Evolutionary conservation across 352 stramenopile genomes (phyloP), one percentile per base, ranked within the genome.

Genomic region (Stephanocyclus meneghinianus): DNA sequence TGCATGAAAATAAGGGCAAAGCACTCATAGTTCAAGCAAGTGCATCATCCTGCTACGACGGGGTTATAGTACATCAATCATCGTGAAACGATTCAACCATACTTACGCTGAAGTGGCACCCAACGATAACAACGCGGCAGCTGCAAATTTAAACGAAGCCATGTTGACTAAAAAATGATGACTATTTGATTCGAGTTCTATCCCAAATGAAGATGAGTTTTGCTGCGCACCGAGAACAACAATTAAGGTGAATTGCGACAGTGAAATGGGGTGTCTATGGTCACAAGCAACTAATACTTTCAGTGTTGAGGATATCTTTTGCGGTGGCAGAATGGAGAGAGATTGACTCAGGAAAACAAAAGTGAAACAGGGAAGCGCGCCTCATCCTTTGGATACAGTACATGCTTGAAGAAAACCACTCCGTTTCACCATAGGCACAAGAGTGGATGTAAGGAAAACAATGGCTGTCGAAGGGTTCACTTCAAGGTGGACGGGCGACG

Each of bases 111-210:
- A 78, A 21, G 71, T 71, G 37, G 71, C 78, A 48, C 78, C 82
- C 44, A 86, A 56, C 9, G 76, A 65, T 51, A 88, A 75, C 37
- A 88, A 73, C 59, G 78, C 75, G 30, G 74, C 74, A 13, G 82
- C 82, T n/a, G 82, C 78, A 50, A 76, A 50, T 65, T 88, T 88
- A 60, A 88, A 84, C 29, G 81, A 76, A 29, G 85, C 74, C 78
- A 86, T 88, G 44, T 30, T 78, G 18, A 53, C 18, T 26, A 2
- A 35, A 13, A 10, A 18, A 48, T 42, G 2, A 72, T 37, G 30
- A 35, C 2, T 57, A 44, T 63, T 26, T 18, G 7, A 56, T 15
- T 2, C 44, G 42, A 44, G 50, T 59, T 15, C 2, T 15, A 11
- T 32, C 50, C 8, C 11, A 11, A 37, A 32, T 59, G 15, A 59